Conservation (phyloP, 768 basidiomycete species). For the Clavaria fumosa region DNA sequence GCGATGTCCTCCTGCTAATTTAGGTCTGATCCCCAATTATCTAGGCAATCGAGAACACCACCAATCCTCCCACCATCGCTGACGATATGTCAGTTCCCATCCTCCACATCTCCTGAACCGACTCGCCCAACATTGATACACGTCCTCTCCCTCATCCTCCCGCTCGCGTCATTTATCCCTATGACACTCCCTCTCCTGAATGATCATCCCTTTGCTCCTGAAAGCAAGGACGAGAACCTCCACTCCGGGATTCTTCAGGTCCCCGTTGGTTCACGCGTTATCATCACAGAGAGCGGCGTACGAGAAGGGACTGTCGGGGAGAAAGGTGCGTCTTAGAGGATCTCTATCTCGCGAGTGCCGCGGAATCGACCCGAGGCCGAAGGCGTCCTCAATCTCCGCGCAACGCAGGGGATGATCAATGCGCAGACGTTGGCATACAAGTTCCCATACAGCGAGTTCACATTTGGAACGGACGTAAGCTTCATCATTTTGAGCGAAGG, state of each 20-base stretch:
- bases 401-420: constrained; percentile 47
- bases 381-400: constrained; percentile 51
- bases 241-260: constrained; percentile 64
- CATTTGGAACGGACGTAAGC: constrained; percentile 61
- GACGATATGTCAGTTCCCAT: constrained; percentile 47
- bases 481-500: constrained; percentile 50
- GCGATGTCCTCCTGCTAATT: constrained; percentile 14
- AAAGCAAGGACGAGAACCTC: constrained; percentile 55
- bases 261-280: constrained; percentile 39
- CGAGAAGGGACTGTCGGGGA: constrained; percentile 53
- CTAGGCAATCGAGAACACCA: constrained; percentile 50
- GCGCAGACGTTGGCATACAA: constrained; percentile 54
- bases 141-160: constrained; percentile 43
- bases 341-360: too few relatives aligned
- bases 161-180: constrained; percentile 36
- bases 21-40: constrained; percentile 2
- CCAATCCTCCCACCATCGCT: constrained; percentile 54
- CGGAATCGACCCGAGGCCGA: too few relatives aligned
- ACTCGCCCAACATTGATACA: constrained; percentile 37
- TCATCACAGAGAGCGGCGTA: constrained; percentile 53
- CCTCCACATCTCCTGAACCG: constrained; percentile 17
- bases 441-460: constrained; percentile 62
- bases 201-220: constrained; percentile 39
- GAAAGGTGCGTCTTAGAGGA: constrained; percentile 33
- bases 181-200: constrained; percentile 54